Conservation (phyloP, 2,329 filamentous ascomycete species). For the Aspergillus sojae region DNA sequence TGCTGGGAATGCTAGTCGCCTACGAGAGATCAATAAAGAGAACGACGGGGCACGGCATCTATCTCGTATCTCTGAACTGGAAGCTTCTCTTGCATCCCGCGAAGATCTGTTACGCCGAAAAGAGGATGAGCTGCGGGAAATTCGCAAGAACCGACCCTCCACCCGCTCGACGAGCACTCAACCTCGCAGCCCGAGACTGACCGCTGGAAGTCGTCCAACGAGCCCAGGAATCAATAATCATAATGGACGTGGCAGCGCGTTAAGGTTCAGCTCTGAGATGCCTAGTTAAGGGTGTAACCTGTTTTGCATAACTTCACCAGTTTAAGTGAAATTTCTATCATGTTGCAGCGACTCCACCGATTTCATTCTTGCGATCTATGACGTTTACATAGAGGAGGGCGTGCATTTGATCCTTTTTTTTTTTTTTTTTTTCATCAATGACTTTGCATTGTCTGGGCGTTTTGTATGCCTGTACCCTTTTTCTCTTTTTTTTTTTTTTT, state of each 20-base stretch:
- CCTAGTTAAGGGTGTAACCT: constrained; percentile 23
- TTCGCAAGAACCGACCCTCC: constrained; percentile 47
- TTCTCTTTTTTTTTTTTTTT: constrained; percentile 2
- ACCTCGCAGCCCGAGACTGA: constrained; percentile 46
- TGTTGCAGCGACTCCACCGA: not conserved
- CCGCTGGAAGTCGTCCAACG: constrained; percentile 39
- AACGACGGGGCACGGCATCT: constrained; percentile 38
- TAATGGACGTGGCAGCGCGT: constrained; percentile 39
- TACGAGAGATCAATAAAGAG: constrained; percentile 43
- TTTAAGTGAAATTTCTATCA: not conserved
- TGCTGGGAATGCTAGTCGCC: constrained; percentile 37
- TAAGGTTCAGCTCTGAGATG: constrained; percentile 44
- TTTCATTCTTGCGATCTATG: constrained; percentile 4
- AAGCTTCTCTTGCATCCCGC: constrained; percentile 37
- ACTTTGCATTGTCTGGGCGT: constrained; percentile 21
- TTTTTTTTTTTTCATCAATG: not conserved
- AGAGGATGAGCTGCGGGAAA: constrained; percentile 48
- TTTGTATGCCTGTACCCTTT: constrained; percentile 6
- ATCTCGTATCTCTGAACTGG: constrained; percentile 41
- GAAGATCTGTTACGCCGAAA: constrained; percentile 45
- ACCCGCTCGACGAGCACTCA: constrained; percentile 47
- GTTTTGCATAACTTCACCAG: not conserved
- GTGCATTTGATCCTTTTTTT: not conserved
- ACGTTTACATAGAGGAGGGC: constrained; percentile 8
- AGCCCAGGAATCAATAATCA: constrained; percentile 43